Evolutionary conservation across 768 basidiomycete species (phyloP).

Genomic region (Mycena olivaceomarginata): DNA sequence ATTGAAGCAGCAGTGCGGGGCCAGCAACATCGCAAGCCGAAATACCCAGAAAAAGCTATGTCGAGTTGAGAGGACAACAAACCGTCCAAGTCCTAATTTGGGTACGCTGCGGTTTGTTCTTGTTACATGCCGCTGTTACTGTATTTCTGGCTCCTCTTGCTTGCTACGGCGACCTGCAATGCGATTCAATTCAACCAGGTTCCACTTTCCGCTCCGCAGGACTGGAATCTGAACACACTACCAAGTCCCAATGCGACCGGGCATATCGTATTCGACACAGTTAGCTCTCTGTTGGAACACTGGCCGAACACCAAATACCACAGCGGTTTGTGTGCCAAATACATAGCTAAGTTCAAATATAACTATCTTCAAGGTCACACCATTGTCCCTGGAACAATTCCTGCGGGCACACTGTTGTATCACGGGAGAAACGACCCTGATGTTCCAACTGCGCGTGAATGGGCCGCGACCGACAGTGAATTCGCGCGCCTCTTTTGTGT

Average conservation of each 20-base stretch:
- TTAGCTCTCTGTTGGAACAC: conserved; percentile 38
- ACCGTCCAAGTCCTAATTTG: background rate
- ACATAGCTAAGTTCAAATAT: background rate
- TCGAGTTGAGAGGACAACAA: background rate
- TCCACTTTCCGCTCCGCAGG: conserved; percentile 6
- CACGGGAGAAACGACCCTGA: conserved; percentile 54
- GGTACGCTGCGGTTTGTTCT: background rate
- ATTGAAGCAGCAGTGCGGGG: background rate
- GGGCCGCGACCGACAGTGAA: conserved; percentile 63
- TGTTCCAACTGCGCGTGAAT: conserved; percentile 56
- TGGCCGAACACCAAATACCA: conserved; percentile 38
- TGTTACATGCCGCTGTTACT: background rate
- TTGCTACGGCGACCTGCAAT: background rate
- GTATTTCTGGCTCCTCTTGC: background rate
- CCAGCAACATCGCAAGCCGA: background rate
- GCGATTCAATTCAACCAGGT: conserved; percentile 13
- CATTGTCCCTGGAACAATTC: conserved; percentile 57
- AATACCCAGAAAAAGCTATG: background rate
- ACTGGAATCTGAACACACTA: conserved; percentile 33
- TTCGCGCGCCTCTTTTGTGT: conserved; percentile 51
- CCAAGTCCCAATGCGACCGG: conserved; percentile 37
- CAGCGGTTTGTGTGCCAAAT: conserved; percentile 13
- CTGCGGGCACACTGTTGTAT: conserved; percentile 59
- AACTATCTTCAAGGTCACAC: conserved; percentile 53
- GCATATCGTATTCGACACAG: conserved; percentile 39